These are phyloP conservation scores for Rhodotorula sp. DNA, from an alignment of 1,284 basidiomycete genomes.

Conservation along the genomic window DNA sequence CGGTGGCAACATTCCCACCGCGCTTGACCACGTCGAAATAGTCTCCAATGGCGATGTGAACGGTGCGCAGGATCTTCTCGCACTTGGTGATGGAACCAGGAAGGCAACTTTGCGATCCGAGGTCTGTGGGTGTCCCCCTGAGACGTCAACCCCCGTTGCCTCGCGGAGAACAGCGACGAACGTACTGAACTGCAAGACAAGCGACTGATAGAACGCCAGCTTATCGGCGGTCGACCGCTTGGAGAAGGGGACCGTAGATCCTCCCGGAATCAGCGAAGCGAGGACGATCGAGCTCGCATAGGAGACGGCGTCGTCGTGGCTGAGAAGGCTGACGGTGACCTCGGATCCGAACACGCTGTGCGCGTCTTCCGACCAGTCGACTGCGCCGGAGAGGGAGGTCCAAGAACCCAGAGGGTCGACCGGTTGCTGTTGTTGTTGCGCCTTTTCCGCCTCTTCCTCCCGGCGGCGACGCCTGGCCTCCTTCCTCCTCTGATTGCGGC, in stretches of 20 bases:
- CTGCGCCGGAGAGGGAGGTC: not conserved
- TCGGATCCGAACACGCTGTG: not conserved
- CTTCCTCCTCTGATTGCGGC: too few species aligned
- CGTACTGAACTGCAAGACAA: constrained; percentile 12
- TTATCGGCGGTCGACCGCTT: not conserved
- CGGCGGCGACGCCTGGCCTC: too few species aligned
- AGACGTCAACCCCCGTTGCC: too few species aligned
- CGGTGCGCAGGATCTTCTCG: not conserved
- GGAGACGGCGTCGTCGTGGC: not conserved
- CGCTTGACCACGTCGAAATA: not conserved
- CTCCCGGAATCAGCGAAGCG: not conserved
- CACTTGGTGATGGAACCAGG: not conserved
- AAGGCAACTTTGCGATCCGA: not conserved
- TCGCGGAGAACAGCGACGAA: too few species aligned
- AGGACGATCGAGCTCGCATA: not conserved
- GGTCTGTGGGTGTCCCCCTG: not conserved
- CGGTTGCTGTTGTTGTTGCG: too few species aligned
- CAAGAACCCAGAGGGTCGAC: too few species aligned
- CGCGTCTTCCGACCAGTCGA: not conserved
- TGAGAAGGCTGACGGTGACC: not conserved
- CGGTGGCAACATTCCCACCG: not conserved
- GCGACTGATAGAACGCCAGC: constrained; percentile 12
- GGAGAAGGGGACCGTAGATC: not conserved
- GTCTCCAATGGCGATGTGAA: constrained; percentile 7
- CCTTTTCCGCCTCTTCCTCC: too few species aligned